Evolutionary conservation across 352 stramenopile genomes (phyloP), one percentile per base, ranked within the genome.

Genomic region (Phytophthora tentaculata): DNA sequence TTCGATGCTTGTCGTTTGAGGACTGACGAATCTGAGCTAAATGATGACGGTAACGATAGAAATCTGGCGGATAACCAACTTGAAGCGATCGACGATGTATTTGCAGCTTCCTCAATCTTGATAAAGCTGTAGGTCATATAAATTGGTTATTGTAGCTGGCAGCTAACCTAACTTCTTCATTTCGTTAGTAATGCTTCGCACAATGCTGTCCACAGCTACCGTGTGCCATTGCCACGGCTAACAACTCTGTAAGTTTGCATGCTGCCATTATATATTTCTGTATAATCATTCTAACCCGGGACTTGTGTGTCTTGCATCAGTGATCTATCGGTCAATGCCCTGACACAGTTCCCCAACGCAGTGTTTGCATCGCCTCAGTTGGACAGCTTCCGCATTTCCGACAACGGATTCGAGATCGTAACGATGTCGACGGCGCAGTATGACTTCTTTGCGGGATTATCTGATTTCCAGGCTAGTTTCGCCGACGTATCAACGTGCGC

Each of bases 401-500:
- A 19, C 48, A 91, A 91, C 35, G 53, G 67, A n/a, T 89, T 89
- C 54, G 69, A 89, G 50, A 77, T 91, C 54, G 75, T 73, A 28
- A 77, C 66, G 13, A 58, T 91, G 32, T 85, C 83, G 22, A 56
- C 69, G 5, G 72, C 71, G 17, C 76, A 91, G 69, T 91, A 87
- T 56, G 83, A 91, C 56, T 91, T 89, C 52, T 91, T 86, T 63
- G 83, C 83, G 0, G 80, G 83, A 6, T 70, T 91, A 9, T 69
- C 67, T 10, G 77, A 89, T 19, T 87, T 91, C 32, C 53, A 77
- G 14, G 78, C 80, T 22, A 74, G 77, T 45, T 89, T 91, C 52
- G 80, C 77, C 5, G 70, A 85, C 41, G 73, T 88, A 17, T 77
- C 77, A 44, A 73, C 73, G 1, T 91, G 83, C 44, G 55, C 69